Evolutionary conservation across 495 filamentous ascomycete species (phyloP).

Genomic region (Aspergillus ellipticus): DNA sequence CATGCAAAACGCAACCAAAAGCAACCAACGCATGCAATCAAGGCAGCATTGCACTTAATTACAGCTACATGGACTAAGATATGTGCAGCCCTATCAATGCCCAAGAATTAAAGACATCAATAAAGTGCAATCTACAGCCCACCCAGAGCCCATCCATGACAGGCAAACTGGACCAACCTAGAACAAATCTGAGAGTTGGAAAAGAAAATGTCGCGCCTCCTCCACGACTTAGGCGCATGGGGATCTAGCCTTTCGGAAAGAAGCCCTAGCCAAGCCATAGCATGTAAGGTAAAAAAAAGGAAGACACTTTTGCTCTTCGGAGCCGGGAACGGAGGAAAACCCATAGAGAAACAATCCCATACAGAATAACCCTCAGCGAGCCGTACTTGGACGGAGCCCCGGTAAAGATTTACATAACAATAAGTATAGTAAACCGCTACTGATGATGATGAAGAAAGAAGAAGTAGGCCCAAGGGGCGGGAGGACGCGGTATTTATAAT

Average conservation of each 20-base stretch:
- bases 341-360: slow-evolving; percentile 34
- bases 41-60: too few relatives aligned
- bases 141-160: neutral
- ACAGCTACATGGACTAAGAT: too few relatives aligned
- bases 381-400: slow-evolving; percentile 41
- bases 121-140: neutral
- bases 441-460: slow-evolving; percentile 47
- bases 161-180: too few relatives aligned
- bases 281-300: slow-evolving; percentile 47
- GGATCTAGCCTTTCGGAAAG: slow-evolving; percentile 34
- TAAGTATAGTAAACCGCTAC: slow-evolving; percentile 48
- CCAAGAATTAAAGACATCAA: too few relatives aligned
- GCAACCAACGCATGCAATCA: too few relatives aligned
- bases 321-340: slow-evolving; percentile 51
- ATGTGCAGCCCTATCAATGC: too few relatives aligned
- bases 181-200: too few relatives aligned
- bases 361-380: slow-evolving; percentile 50
- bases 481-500: slow-evolving; percentile 24
- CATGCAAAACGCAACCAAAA: too few relatives aligned
- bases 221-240: slow-evolving; percentile 50
- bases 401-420: slow-evolving; percentile 37
- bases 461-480: slow-evolving; percentile 17
- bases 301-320: slow-evolving; percentile 39
- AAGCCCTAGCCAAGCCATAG: slow-evolving; percentile 49
- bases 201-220: slow-evolving; percentile 40